These are phyloP conservation scores for Zoysia japonica DNA, from an alignment of 176 grass and related monocot genomes.

Conservation along the genomic window DNA sequence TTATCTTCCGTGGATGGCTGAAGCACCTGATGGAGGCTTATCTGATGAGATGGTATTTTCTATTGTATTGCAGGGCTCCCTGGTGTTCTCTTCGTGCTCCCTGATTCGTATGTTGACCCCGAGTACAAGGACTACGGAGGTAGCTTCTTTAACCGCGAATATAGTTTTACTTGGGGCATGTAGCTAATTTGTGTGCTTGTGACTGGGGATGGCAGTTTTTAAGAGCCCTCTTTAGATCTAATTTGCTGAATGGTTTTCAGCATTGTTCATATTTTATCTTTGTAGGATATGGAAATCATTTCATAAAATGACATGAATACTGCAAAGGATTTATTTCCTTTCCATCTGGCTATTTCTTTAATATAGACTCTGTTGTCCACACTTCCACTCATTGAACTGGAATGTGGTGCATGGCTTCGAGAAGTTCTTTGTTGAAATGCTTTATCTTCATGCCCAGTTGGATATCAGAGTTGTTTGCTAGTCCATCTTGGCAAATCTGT, in stretches of 20 bases:
- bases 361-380: not conserved
- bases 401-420: not conserved
- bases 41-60: not conserved
- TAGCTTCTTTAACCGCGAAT: not conserved
- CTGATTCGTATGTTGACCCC: slow-evolving; percentile 89
- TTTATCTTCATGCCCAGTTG: not conserved
- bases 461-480: not conserved
- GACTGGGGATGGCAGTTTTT: not conserved
- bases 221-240: not conserved
- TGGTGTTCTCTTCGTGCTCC: slow-evolving; percentile 93
- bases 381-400: not conserved
- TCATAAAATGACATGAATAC: not conserved
- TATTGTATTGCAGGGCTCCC: slow-evolving; percentile 56
- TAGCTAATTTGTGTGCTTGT: not conserved
- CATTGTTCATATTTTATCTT: not conserved
- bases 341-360: not conserved
- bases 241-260: not conserved
- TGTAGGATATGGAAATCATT: not conserved
- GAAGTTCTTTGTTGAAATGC: not conserved
- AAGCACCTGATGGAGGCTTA: not conserved
- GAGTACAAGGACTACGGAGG: slow-evolving; percentile 97
- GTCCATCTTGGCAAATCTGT: slow-evolving; percentile 71
- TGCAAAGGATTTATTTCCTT: not conserved
- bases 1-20: not conserved
- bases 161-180: not conserved